Base-by-base conservation (phyloP, 768 basidiomycete genomes). In the Russula lepida region DNA sequence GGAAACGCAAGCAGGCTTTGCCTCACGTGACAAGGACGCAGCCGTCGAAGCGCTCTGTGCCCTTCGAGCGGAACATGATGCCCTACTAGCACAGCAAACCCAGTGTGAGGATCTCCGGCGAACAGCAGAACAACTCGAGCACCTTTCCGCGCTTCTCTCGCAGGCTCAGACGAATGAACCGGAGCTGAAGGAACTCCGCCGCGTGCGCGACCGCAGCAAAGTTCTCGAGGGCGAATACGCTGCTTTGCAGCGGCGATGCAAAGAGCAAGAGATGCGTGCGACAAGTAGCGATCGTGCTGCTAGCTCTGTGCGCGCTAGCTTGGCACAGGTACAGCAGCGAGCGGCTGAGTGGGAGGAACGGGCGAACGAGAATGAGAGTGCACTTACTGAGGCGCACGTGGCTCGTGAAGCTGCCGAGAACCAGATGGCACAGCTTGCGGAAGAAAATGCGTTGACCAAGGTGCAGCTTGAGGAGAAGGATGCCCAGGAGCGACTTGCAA, bases 261-360 rank as follows among this genome's bases (percentile, higher is more conserved):
- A 84, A 66, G 90, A 93, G 6, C 79, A 84, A 52, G 91, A 92
- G 65, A 74, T 67, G 53, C 88, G 84, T 68, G 65, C 79, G 3
- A 69, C 77, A 28, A 86, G 81, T 66, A 82, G 75, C 67, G 89
- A 92, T 49, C 81, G 83, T 55, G 74, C 83, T 12, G 76, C 83
- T 1, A 73, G 73, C 25, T 72, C 83, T 19, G 78, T 82, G 3
- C 81, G 82, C 46, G 84, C 89, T 69, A 86, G 73, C 69, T 77
- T 92, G 30, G 72, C 79, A 23, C 84, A 87, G 64, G 84, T 86
- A 23, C 86, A 92, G 63, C 88, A 90, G 69, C 87, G 88, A 27
- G 81, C 88, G 3, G 74, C 81, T 3, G 91, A 93, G 67, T 92
- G 88, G 89, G 91, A 93, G 72, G 81, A 81, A 64, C 84, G 84